Percentiles rank a stretch among this genome's conserved stretches.
These are phyloP conservation scores for Herpotrichia juniperi DNA, from an alignment of 2,329 filamentous ascomycete genomes.

Conservation along the genomic window DNA sequence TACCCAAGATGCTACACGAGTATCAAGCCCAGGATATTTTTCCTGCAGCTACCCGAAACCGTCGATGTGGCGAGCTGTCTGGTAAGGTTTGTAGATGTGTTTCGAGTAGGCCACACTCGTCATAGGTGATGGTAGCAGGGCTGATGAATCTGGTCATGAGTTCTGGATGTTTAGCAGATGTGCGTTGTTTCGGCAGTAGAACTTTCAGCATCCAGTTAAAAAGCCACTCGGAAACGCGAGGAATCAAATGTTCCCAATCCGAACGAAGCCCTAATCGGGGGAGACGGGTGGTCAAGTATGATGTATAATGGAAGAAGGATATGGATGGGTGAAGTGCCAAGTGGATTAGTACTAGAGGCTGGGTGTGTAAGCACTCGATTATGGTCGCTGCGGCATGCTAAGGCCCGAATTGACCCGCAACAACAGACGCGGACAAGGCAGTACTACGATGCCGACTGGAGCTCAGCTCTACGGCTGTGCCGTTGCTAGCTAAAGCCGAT, in stretches of 20 bases:
- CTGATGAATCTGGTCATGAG: conserved; percentile 4
- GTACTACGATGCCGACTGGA: too few species aligned
- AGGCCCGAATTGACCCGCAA: too few species aligned
- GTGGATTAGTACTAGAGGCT: background rate
- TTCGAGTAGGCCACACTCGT: conserved; percentile 2
- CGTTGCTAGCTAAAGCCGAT: too few species aligned
- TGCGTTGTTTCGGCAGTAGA: too few species aligned
- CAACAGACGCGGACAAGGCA: too few species aligned
- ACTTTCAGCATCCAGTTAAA: too few species aligned
- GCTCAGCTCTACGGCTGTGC: too few species aligned
- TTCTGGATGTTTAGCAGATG: background rate
- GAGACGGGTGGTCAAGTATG: background rate
- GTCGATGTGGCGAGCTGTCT: conserved; percentile 11
- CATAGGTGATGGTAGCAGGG: background rate
- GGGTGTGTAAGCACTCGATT: too few species aligned
- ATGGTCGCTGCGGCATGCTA: too few species aligned
- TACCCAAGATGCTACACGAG: background rate
- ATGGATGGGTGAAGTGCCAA: background rate
- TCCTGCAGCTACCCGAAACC: conserved; percentile 7
- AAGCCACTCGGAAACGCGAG: background rate
- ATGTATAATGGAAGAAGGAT: background rate
- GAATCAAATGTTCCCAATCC: background rate
- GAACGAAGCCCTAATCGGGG: background rate
- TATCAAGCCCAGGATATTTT: background rate
- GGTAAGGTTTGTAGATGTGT: background rate